Conservation (phyloP, 2,329 filamentous ascomycete species). For the Cryphonectria nitschkei region DNA sequence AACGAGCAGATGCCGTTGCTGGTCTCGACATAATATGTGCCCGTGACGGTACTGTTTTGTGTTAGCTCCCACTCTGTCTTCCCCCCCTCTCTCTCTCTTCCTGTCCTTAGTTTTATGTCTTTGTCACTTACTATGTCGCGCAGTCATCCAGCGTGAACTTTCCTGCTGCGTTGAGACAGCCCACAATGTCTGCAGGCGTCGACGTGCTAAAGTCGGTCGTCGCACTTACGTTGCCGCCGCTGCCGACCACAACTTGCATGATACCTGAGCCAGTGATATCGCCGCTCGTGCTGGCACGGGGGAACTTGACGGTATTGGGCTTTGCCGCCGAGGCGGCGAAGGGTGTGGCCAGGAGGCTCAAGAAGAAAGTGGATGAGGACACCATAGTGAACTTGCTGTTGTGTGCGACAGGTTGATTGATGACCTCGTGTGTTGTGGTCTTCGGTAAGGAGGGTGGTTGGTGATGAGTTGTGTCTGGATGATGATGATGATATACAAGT, state of each 20-base stretch:
- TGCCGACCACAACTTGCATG: constrained; percentile 20
- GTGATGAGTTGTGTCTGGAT: neutral
- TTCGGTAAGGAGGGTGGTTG: neutral
- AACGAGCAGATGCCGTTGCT: constrained; percentile 25
- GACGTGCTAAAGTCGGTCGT: constrained; percentile 13
- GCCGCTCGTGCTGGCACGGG: constrained; percentile 1
- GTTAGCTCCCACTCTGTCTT: neutral
- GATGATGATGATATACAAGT: neutral
- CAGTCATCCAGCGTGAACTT: constrained; percentile 23
- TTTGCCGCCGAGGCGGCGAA: constrained; percentile 6
- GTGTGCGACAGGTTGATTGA: neutral
- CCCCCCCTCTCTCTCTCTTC: neutral
- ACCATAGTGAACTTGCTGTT: constrained; percentile 14
- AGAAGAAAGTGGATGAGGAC: neutral
- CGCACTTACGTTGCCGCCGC: constrained; percentile 13
- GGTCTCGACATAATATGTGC: constrained; percentile 10
- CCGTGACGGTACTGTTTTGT: neutral
- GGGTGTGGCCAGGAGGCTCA: constrained; percentile 5
- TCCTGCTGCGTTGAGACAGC: constrained; percentile 22
- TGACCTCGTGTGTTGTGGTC: neutral
- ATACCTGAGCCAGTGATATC: constrained; percentile 13
- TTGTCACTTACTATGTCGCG: constrained; percentile 12
- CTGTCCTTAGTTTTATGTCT: neutral
- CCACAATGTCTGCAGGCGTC: constrained; percentile 14
- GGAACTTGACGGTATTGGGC: neutral